Base-by-base conservation (phyloP, 208 protist genomes). In the Sergeia podlipaevii region DNA sequence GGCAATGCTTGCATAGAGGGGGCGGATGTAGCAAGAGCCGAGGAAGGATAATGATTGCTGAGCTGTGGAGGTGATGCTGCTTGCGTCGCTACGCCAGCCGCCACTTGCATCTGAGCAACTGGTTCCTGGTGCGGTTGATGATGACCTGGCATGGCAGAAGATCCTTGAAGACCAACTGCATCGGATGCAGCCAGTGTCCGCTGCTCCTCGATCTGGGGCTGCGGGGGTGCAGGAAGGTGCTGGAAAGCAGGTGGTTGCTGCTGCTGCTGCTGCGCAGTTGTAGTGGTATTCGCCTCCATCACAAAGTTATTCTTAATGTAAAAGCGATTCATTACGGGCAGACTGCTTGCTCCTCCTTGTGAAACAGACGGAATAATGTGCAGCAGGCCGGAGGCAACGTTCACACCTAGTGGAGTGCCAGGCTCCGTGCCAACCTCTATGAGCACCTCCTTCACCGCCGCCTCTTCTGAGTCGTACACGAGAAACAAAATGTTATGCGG, bases 401-500 rank as follows among this genome's bases (percentile, higher is more conserved):
- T 74, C 27, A 88, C 67, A 7, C 89, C 86, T 1, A 96, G 63
- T 7, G 74, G 70, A 7, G 75, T 65, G 50, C 74, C 73, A 1
- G 66, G 56, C 13, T 72, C 48, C 3, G 50, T 44, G n/a, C 65
- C 68, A 58, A 96, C 70, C 21, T 92, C 73, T 30, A 92, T 52
- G 21, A 61, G 41, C 53, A 93, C 77, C 56, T 92, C 83, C 66
- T 74, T 65, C 24, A 93, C 64, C 2, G 68, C 65, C 59, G 90
- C 91, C 32, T 44, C 66, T 27, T 75, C 74, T 24, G 71, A 65
- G 57, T 96, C 76, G 66, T 88, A 94, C 6, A 94, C 39, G 2
- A 94, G 65, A 11, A 94, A 56, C 13, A 89, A 54, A 15, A 94
- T 48, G 27, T 51, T 62, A 55, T 84, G 73, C n/a, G 79, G 46